Percentiles rank a stretch among this genome's conserved stretches.
Evolutionary conservation across 2,329 filamentous ascomycete genomes (phyloP).

Genomic region (Paracoccidioides brasiliensis): DNA sequence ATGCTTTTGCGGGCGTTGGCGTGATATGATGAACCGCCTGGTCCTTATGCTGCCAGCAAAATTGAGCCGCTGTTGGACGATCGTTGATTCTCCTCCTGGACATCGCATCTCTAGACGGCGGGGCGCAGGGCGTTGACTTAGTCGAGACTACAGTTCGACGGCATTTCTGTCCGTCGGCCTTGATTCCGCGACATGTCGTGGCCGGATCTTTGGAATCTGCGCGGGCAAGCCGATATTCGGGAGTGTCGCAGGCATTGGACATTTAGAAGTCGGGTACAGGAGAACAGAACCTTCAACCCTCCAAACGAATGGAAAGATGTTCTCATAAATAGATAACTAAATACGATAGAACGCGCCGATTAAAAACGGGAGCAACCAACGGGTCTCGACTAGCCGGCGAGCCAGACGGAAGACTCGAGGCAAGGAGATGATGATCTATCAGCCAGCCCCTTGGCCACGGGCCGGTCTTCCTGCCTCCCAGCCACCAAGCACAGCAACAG

Average conservation of each 20-base stretch:
- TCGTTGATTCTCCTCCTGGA: conserved; percentile 6
- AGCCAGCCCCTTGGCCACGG: too few species aligned
- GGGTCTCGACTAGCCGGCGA: too few species aligned
- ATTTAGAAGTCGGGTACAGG: conserved; percentile 27
- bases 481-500: too few species aligned
- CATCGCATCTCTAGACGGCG: conserved; percentile 11
- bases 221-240: conserved; percentile 65
- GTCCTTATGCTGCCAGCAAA: conserved; percentile 92
- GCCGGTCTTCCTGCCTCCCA: too few species aligned
- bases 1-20: conserved; percentile 24
- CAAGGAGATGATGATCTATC: too few species aligned
- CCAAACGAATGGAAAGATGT: too few species aligned
- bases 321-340: too few species aligned
- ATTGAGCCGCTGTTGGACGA: conserved; percentile 36
- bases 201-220: conserved; percentile 74
- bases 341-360: too few species aligned
- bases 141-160: conserved; percentile 47
- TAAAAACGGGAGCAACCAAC: too few species aligned
- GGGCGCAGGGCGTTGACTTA: conserved; percentile 19
- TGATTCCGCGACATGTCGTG: conserved; percentile 81
- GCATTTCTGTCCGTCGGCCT: conserved; percentile 68
- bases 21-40: conserved; percentile 44
- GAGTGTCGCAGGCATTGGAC: conserved; percentile 59
- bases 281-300: background rate
- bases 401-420: too few species aligned